These are phyloP conservation scores for Myriosclerotinia scirpicola DNA, from an alignment of 2,329 filamentous ascomycete species.

Conservation along the genomic window DNA sequence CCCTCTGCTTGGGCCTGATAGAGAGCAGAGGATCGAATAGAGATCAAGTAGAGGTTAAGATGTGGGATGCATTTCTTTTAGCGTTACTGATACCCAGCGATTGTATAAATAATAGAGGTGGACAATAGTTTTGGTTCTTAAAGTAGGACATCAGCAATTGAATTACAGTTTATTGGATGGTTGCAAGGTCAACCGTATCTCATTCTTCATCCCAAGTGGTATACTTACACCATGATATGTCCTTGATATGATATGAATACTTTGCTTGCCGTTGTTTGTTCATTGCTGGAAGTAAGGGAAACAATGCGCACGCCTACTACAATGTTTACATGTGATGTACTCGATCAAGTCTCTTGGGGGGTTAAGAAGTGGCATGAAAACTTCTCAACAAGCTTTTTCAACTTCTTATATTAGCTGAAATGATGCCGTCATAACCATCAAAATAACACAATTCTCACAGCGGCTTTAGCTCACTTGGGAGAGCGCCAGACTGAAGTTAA, in stretches of 20 bases:
- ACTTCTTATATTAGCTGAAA: neutral
- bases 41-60: neutral
- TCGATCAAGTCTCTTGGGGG: too few relatives aligned
- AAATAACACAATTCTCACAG: conserved; percentile 11
- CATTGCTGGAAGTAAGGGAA: neutral
- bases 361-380: neutral
- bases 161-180: neutral
- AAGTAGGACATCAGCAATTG: neutral
- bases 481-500: conserved; percentile 26
- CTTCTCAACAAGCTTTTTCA: neutral
- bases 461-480: conserved; percentile 26
- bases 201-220: conserved; percentile 2
- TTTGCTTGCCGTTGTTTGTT: neutral
- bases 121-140: neutral
- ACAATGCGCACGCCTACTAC: neutral
- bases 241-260: neutral
- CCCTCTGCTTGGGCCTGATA: conserved; percentile 27
- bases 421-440: rapidly evolving
- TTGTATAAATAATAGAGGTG: conserved; percentile 4
- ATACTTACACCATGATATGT: neutral
- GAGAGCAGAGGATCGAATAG: conserved; percentile 28
- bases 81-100: conserved; percentile 10
- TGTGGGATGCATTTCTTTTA: neutral
- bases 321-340: neutral
- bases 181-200: conserved; percentile 6